Evolutionary conservation across 2,329 filamentous ascomycete species (phyloP), one percentile per base, ranked within the genome.

Genomic region (Colletotrichum viniferum): DNA sequence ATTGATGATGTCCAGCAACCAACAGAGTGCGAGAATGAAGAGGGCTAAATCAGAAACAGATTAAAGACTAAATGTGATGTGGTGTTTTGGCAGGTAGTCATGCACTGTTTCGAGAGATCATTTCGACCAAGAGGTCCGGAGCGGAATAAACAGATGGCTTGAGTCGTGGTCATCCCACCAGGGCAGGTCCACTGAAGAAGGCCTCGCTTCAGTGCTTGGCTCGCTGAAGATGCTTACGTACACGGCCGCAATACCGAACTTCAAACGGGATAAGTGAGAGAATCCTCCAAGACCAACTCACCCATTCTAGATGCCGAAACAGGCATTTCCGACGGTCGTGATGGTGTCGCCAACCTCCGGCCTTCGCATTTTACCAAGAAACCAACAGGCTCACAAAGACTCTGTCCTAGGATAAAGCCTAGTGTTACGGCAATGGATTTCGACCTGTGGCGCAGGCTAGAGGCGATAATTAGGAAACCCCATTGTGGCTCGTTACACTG

Each of bases 361-460:
- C n/a, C 18, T 61, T n/a, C 12, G 16, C 16, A 30, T 13, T 13
- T 61, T 32, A n/a, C 30, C 58, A 5, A 30, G 16, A 34, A 61
- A 61, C 10, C 12, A 32, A 30, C 18, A 32, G 26, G 24, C 9
- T 48, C n/a, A 13, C 26, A 32, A 21, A 34, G 4, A n/a, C 14
- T 18, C 8, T 58, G 7, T 58, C 28, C 43, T 21, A 21, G 43
- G 18, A 48, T 48, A 21, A 21, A 48, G 43, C 43, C n/a, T 48
- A 21, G 58, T 62, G n/a, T 65, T 36, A 36, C 24, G 69, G 18
- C 58, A 61, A 18, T 21, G 16, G 13, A 16, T n/a, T 26, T 12
- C 13, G 48, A 12, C 18, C n/a, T 21, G 73, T 73, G 73, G 73
- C 73, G 73, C 73, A 73, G 63, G 32, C 43, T 43, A 34, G 13